phyloP scores from a whole-genome alignment of 768 basidiomycete species.

The Russula emetica region DNA sequence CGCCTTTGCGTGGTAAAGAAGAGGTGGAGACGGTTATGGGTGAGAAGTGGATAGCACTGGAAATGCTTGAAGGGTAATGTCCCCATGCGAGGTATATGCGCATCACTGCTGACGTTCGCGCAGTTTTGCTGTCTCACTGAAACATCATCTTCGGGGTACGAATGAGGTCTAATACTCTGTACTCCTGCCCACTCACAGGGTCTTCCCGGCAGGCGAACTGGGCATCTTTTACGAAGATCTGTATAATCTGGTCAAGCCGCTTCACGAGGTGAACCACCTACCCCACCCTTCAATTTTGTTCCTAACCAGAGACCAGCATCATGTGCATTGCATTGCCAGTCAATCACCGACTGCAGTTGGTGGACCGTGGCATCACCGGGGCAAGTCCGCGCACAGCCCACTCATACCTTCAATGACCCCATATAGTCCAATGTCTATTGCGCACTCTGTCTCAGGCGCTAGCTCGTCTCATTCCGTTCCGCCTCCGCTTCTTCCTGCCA shows the following conservation, averaged over 20 bases:
- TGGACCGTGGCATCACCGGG: background rate
- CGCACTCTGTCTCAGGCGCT: background rate
- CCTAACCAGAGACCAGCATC: background rate
- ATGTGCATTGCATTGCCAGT: background rate
- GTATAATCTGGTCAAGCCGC: conserved; percentile 51
- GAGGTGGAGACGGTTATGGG: conserved; percentile 52
- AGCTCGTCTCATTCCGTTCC: background rate
- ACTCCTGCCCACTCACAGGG: background rate
- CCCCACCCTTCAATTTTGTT: background rate
- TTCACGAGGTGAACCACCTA: conserved; percentile 45
- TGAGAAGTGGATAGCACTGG: conserved; percentile 58
- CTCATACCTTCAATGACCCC: background rate
- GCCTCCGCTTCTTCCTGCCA: background rate
- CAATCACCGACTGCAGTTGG: background rate
- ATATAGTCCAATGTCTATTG: background rate
- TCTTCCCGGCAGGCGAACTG: conserved; percentile 42
- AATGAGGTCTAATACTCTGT: background rate
- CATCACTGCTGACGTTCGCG: background rate
- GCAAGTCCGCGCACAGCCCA: background rate
- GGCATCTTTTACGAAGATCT: conserved; percentile 62
- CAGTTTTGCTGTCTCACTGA: conserved; percentile 54
- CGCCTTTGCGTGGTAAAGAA: conserved; percentile 35
- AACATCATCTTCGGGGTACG: conserved; percentile 54
- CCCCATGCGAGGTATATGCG: background rate
- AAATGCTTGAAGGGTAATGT: conserved; percentile 49